Conservation (phyloP, 345 rosid species). For the Populus deltoides region DNA sequence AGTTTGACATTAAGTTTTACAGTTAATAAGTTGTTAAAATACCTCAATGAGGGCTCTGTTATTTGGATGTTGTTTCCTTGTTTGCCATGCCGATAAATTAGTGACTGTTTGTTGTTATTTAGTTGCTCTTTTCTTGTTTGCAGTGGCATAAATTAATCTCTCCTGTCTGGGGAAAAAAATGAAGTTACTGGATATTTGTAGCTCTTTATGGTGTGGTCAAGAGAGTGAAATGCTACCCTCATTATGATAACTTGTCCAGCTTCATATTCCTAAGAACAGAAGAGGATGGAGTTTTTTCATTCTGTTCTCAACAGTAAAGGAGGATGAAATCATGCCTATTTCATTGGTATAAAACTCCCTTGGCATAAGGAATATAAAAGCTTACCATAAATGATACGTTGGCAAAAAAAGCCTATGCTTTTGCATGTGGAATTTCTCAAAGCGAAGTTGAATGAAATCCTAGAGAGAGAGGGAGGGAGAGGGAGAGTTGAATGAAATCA, state of each 20-base stretch:
- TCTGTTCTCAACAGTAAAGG: not conserved
- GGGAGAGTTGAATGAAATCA: not conserved
- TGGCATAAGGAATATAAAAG: not conserved
- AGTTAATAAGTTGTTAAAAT: not conserved
- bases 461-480: accelerated
- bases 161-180: too few relatives aligned
- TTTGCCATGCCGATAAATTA: not conserved
- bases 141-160: not conserved
- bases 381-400: not conserved
- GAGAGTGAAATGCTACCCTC: not conserved
- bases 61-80: not conserved
- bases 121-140: not conserved
- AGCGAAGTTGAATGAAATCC: not conserved
- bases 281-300: not conserved
- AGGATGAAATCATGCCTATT: not conserved
- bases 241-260: not conserved
- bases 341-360: not conserved
- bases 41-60: not conserved
- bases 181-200: not conserved
- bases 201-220: not conserved
- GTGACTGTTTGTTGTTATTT: not conserved
- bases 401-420: not conserved
- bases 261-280: not conserved
- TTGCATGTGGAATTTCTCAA: not conserved
- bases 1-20: not conserved